Evolutionary conservation across 2,329 filamentous ascomycete genomes (phyloP).

Genomic region (Mollisiaceae sp.): DNA sequence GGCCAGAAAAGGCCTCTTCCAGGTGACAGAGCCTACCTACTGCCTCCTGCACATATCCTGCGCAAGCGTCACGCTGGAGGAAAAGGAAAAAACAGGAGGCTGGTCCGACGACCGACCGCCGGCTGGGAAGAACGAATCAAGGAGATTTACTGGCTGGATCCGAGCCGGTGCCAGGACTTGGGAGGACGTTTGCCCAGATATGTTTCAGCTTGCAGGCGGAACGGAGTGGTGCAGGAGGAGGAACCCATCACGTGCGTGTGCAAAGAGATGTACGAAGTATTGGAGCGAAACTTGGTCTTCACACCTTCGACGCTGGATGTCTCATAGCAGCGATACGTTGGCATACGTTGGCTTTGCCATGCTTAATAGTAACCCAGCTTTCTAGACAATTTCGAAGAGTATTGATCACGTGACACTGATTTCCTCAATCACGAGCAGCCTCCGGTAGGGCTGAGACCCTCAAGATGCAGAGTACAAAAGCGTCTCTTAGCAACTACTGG

Average conservation of each 20-base stretch:
- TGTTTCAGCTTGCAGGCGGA: constrained; percentile 2
- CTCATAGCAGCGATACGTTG: no score
- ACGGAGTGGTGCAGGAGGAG: background rate
- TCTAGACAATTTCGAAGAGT: no score
- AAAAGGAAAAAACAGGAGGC: constrained; percentile 12
- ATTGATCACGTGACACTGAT: no score
- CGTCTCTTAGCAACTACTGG: no score
- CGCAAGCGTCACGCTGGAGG: constrained; percentile 18
- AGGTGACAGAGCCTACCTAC: background rate
- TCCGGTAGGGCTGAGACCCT: no score
- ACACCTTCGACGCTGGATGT: background rate
- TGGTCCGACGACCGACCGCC: constrained; percentile 7
- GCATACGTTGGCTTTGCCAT: no score
- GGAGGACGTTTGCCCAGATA: background rate
- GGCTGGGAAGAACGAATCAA: constrained; percentile 5
- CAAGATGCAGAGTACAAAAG: no score
- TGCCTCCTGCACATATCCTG: constrained; percentile 4
- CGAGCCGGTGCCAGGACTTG: background rate
- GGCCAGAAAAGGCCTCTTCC: constrained; percentile 7
- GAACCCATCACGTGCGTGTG: background rate
- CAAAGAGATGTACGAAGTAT: background rate
- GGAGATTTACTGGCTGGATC: constrained; percentile 6
- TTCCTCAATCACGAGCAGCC: no score
- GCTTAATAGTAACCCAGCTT: no score
- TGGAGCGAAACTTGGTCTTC: background rate